Conservation (phyloP, 192 early-diverging fungal genomes). For the Rhizophagus sp. region DNA sequence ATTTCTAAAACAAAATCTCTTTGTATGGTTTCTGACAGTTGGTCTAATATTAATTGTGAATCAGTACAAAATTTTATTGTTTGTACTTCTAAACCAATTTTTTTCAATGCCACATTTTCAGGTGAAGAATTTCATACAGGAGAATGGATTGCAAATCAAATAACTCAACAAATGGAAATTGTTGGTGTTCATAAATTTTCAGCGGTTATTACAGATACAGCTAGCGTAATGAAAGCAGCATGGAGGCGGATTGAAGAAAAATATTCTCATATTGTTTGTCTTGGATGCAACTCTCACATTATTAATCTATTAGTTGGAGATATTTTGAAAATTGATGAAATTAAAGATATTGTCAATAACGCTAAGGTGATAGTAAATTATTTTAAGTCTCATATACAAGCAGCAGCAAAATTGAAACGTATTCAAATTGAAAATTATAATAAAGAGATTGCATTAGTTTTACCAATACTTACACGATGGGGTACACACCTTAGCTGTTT, state of each 20-base stretch:
- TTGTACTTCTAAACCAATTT: no score
- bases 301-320: background rate
- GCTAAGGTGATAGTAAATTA: background rate
- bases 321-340: background rate
- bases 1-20: no score
- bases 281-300: background rate
- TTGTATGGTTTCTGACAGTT: no score
- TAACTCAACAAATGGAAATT: background rate
- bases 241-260: background rate
- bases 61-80: no score
- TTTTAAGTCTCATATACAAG: no score
- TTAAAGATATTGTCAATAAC: background rate
- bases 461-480: no score
- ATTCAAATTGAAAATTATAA: no score
- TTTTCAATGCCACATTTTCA: background rate
- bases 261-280: constrained; percentile 5
- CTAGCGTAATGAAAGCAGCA: background rate
- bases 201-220: background rate
- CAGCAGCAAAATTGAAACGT: no score
- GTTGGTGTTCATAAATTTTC: background rate
- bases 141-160: background rate
- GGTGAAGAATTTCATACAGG: background rate
- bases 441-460: no score
- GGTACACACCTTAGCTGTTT: no score
- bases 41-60: no score